Evolutionary conservation across 495 filamentous ascomycete genomes (phyloP), one percentile per base, ranked within the genome.

Genomic region (Darksidea phi): DNA sequence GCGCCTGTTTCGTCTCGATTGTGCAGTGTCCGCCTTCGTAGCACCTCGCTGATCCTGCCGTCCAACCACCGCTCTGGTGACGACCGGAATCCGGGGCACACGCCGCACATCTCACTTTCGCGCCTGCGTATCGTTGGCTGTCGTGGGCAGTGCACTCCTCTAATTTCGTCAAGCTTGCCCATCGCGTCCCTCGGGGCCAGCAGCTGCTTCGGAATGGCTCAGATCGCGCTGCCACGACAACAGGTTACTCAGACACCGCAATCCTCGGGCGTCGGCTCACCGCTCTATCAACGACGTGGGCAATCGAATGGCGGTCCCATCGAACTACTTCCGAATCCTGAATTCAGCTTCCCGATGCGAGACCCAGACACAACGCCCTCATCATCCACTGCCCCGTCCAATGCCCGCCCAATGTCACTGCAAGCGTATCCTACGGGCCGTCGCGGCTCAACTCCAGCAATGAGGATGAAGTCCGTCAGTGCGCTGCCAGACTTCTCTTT

Each of bases 401-500:
- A 48, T 25, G 25, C 24, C 20, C 67, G 57, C 13, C 64, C 61
- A 59, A 62, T 67, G 65, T 70, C 68, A 11, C 66, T 68, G 2
- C 61, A 64, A 37, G 43, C 61, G 6, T 57, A 61, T 45, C 66
- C 66, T 11, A 59, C 61, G 12, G 50, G 55, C 20, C 55, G 60
- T 17, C 66, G 66, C 4, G 66, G 66, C 26, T 68, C 66, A 6
- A 32, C 57, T 46, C 59, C 59, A 42, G 59, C 47, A 28, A 18
- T 57, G 7, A 51, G 61, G 25, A 66, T 66, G 37, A 67, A 66
- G 53, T 71, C 71, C 18, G 59, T 67, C 47, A 67, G 54, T 47
- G 62, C 69, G 12, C 49, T 76, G 50, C 74, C 74, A 21, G 69
- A 69, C 51, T 76, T 76, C 63, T 59, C 61, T 18, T 76, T 76